Evolutionary conservation across 495 filamentous ascomycete species (phyloP).

Genomic region (Trichoderma parareesei): DNA sequence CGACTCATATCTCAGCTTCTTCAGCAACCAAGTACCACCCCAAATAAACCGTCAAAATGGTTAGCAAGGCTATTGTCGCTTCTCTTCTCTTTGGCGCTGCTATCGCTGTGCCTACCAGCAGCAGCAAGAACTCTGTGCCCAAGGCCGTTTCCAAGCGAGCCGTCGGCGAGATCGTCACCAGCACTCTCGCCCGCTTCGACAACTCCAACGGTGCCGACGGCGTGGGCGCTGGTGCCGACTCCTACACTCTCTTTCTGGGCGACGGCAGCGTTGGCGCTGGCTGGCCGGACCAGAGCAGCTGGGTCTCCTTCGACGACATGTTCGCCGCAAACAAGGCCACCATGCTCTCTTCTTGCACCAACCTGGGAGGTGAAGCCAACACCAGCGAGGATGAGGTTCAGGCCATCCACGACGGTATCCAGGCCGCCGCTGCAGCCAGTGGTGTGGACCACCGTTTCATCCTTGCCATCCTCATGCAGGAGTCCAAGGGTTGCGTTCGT

Average conservation of each 20-base stretch:
- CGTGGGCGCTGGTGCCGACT: not conserved
- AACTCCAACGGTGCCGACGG: conserved; percentile 3
- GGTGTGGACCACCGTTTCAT: conserved; percentile 36
- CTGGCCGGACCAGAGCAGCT: conserved; percentile 17
- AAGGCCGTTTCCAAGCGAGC: not conserved
- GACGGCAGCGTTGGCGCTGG: conserved; percentile 17
- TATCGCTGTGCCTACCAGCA: conserved; percentile 5
- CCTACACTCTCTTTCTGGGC: conserved; percentile 13
- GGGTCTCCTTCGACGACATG: conserved; percentile 19
- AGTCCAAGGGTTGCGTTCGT: conserved; percentile 48
- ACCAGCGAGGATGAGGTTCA: conserved; percentile 25
- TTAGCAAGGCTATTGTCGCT: conserved; percentile 5
- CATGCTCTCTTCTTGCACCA: conserved; percentile 17
- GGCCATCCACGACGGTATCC: conserved; percentile 32
- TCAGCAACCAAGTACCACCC: too few species aligned
- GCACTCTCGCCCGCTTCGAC: not conserved
- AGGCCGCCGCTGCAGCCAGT: conserved; percentile 27
- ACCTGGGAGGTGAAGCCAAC: conserved; percentile 16
- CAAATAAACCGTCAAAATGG: not conserved
- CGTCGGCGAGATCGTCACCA: not conserved
- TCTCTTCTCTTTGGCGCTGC: conserved; percentile 6
- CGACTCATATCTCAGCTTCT: too few species aligned
- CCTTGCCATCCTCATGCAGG: conserved; percentile 47
- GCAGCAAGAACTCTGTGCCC: not conserved
- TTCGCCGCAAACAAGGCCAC: conserved; percentile 15